phyloP scores from a whole-genome alignment of 352 stramenopile genomes.

The Salisapilia sapeloensis region DNA sequence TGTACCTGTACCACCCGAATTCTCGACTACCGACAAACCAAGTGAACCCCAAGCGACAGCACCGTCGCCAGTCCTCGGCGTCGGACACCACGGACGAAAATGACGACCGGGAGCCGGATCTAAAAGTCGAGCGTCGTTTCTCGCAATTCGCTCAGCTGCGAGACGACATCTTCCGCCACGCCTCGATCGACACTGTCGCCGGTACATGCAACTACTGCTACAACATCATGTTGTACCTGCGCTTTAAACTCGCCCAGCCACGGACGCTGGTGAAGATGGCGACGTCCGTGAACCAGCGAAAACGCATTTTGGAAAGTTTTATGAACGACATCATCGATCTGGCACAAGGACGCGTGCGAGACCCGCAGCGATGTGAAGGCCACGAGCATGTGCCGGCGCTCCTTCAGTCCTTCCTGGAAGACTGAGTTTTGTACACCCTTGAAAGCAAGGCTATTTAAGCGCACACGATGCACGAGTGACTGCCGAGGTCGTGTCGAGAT shows the following conservation, averaged over 20 bases:
- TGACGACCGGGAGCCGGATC: conserved; percentile 28
- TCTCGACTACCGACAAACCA: conserved; percentile 33
- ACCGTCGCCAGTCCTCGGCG: conserved; percentile 4
- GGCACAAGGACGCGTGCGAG: conserved; percentile 16
- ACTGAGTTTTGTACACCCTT: too few species aligned
- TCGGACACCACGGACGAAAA: too few species aligned
- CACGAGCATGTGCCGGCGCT: conserved; percentile 22
- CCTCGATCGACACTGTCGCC: conserved; percentile 18
- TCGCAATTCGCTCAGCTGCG: conserved; percentile 39
- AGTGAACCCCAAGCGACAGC: conserved; percentile 15
- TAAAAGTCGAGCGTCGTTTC: conserved; percentile 35
- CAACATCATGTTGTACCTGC: conserved; percentile 31
- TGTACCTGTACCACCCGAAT: conserved; percentile 28
- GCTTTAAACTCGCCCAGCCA: conserved; percentile 28
- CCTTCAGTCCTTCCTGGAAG: conserved; percentile 23
- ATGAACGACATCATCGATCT: conserved; percentile 29
- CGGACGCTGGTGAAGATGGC: conserved; percentile 17
- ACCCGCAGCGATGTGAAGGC: conserved; percentile 17
- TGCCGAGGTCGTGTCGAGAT: too few species aligned
- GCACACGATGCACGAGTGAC: too few species aligned
- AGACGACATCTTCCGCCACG: conserved; percentile 18
- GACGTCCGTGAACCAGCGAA: conserved; percentile 20
- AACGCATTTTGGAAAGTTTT: conserved; percentile 26
- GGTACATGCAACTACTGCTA: conserved; percentile 46
- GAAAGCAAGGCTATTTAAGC: too few species aligned